Base-by-base conservation (phyloP, 192 early-diverging fungal species). In the Spinellus fusiger region DNA sequence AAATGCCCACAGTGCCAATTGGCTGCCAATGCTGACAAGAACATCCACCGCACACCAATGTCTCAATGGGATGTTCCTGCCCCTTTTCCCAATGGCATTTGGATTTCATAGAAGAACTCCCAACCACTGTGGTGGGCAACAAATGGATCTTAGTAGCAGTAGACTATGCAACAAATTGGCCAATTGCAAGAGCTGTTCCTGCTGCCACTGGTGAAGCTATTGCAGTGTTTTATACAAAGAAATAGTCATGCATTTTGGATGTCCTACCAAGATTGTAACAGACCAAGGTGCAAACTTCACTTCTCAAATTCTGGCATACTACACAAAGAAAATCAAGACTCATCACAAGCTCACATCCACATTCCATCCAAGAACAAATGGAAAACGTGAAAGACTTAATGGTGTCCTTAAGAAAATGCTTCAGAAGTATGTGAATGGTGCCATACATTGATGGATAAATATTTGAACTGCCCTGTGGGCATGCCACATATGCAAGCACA, bases 151-250 rank as follows among this genome's bases (percentile, higher is more conserved):
- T 73, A 0, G 32, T 62, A 0, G 72, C 66, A 12, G 63, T 64
- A 1, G 72, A 73, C 27, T 69, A 68, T 44, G 18, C 49, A 0
- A 73, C 63, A 9, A 65, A 65, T 27, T 73, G 66, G 66, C 72
- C 66, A 0, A 51, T 69, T 33, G 60, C 61, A 15, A 27, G 51
- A 0, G 66, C 66, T 5, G 4, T 74, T 2, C 38, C 27, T 15
- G 56, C 49, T 12, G 60, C 64, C 0, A 61, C 61, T 28, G 67
- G 48, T 4, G 59, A 49, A 18, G 28, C 52, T 1, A 58, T 58
- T 32, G 71, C 53, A 0, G 54, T 40, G 0, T 73, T 73, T 50
- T 73, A 1, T 65, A 68, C 34, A 63, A 73, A 48, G 59, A 73
- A 58, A 40, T 68, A 0, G 48, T 64, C 10, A 49, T 59, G 12